Base-by-base conservation (phyloP, 768 basidiomycete species). In the Podaxis pistillaris region DNA sequence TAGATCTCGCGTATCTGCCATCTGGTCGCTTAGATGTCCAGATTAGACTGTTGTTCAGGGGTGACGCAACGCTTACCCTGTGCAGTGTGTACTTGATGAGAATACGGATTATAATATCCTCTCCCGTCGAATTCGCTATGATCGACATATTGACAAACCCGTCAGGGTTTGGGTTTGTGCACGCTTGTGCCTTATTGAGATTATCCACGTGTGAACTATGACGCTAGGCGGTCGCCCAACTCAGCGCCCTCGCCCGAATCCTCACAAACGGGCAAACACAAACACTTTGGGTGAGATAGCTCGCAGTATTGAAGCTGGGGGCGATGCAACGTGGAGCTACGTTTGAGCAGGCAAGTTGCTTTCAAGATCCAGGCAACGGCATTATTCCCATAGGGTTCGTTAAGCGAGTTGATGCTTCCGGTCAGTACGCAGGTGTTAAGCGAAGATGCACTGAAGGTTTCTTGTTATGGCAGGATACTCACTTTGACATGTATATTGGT, bases 31-130 rank as follows among this genome's bases (percentile, higher is more conserved):
- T 62, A 30, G 46, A 62, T 56, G 55, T 38, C 61, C 47, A 62
- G 54, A 62, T 62, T 40, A 50, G 55, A 36, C 46, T n/a, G 37
- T 49, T 36, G 33, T 47, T 56, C 55, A 56, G 61, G 61, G 61
- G 36, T 62, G 61, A 56, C 61, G 54, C 61, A 62, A 62, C 37
- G 54, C 61, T 62, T 62, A 56, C 55, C 61, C 61, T 62, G 61
- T 62, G 61, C 61, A 62, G 55, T 17, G n/a, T 19, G 44, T 8
- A 19, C 19, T 50, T 62, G 61, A 28, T 62, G 60, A 55, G 52
- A 55, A 62, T 62, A 22, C 55, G 40, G 52, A 38, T 38, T 40
- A 37, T 51, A 52, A 60, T 60, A 51, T 8, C 17, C 22, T 11
- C 2, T 46, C 44, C 58, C 60, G 60, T 56, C 38, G 53, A 53